Evolutionary conservation across 441 rosid species (phyloP).

Genomic region (Pelargonium exstipulatum): DNA sequence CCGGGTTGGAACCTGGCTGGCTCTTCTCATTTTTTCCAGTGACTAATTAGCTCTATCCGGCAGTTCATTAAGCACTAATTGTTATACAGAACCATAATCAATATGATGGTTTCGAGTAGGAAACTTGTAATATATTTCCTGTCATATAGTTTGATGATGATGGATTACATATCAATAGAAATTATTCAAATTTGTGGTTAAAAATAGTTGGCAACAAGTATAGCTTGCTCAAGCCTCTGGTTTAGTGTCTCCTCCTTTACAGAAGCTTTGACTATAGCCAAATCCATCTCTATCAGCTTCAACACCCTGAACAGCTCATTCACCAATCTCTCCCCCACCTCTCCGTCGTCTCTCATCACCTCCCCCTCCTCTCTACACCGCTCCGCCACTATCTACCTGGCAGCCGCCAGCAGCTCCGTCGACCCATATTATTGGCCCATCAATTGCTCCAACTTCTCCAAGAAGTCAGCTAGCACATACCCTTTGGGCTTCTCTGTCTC

Average conservation of each 20-base stretch:
- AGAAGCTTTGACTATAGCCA: slow-evolving; percentile 90
- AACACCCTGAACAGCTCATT: slow-evolving; percentile 77
- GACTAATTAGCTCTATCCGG: no score
- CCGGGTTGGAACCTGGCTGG: no score
- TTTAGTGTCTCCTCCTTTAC: slow-evolving; percentile 67
- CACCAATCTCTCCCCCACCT: slow-evolving; percentile 80
- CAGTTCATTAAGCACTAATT: no score
- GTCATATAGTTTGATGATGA: no score
- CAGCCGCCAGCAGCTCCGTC: slow-evolving; percentile 60
- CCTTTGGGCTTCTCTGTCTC: slow-evolving; percentile 68
- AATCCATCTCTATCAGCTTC: slow-evolving; percentile 94
- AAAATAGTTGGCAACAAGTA: slow-evolving; percentile 79
- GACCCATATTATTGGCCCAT: slow-evolving; percentile 81
- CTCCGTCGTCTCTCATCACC: slow-evolving; percentile 65
- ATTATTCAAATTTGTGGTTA: slow-evolving; percentile 2
- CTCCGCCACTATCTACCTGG: slow-evolving; percentile 78
- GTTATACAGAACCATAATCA: no score
- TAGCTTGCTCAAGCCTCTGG: slow-evolving; percentile 73
- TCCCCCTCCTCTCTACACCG: slow-evolving; percentile 89
- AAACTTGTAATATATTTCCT: no score
- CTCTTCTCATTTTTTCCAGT: no score
- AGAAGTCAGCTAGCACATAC: slow-evolving; percentile 69
- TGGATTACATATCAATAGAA: no score
- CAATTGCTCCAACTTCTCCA: slow-evolving; percentile 60
- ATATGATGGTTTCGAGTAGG: no score